Evolutionary conservation across 257 asterid species (phyloP), one percentile per base, ranked within the genome.

Genomic region (Jacaranda mimosifolia): DNA sequence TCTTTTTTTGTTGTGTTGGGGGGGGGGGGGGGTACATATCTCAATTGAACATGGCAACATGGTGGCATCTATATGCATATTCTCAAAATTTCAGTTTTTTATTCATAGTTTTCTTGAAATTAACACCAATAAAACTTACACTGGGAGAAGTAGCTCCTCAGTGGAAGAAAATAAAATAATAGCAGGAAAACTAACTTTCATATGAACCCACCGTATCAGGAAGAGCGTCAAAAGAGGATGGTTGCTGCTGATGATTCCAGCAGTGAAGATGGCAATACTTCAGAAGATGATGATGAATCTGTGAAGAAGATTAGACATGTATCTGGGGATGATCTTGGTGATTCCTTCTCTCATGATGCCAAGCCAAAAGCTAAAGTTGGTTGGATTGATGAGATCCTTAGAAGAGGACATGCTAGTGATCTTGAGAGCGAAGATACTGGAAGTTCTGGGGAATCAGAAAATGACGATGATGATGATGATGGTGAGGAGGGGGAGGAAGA

Each of bases 271-370:
- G 90, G 43, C 39, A 79, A 82, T 62, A 85, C 73, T 70, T 83
- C 91, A 67, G 91, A 87, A 73, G 94, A 89, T 35, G 77, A 81
- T 65, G 87, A 76, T 52, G 85, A 82, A 77, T 74, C 87, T 49
- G 64, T 70, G 9, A 88, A 83, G 76, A 81, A 32, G 18, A 82
- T 13, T 45, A 88, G 45, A 67, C 86, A 88, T 68, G 60, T 93
- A 77, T 95, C 99, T 77, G 98, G 98, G 56, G 99, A 95, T 85
- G 99, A 95, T 83, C 97, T 93, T 62, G 98, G 97, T 43, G 97
- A 93, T 72, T 88, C 97, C 26, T 90, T 91, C 84, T 82, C 89
- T 39, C 79, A 77, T 77, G 92, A 81, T 62, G 88, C 85, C 82
- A 77, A 53, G 43, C 76, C 82, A 66, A 82, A 21, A 73, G 48